Evolutionary conservation across 148 eudicot species (phyloP).

Genomic region (Nepenthes mirabilis): DNA sequence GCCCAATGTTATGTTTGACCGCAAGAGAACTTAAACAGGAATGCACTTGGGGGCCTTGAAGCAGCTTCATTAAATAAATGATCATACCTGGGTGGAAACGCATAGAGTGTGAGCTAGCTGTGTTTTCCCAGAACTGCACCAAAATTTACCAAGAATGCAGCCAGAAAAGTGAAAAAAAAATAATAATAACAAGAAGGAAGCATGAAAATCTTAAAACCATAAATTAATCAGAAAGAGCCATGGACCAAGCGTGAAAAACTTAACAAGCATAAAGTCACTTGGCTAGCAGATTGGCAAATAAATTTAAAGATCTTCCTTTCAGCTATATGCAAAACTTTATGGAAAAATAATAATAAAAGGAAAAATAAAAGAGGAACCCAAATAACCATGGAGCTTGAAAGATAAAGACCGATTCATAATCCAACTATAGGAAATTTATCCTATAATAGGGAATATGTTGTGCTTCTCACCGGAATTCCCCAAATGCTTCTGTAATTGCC

Average conservation of each 20-base stretch:
- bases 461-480: conserved; percentile 68
- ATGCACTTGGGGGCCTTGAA: neutral
- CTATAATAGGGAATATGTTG: too few relatives aligned
- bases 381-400: too few relatives aligned
- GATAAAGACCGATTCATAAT: too few relatives aligned
- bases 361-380: too few relatives aligned
- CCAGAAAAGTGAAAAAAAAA: neutral
- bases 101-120: conserved; percentile 97
- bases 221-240: neutral
- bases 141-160: conserved; percentile 3
- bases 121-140: conserved; percentile 85
- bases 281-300: too few relatives aligned
- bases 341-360: too few relatives aligned
- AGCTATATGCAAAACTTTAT: too few relatives aligned
- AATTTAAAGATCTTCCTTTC: too few relatives aligned
- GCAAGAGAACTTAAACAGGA: neutral
- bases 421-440: too few relatives aligned
- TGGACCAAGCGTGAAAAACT: neutral
- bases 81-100: conserved; percentile 74
- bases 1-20: neutral
- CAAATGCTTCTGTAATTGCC: conserved; percentile 89
- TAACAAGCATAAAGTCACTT: too few relatives aligned
- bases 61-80: neutral
- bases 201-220: neutral
- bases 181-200: neutral